Evolutionary conservation across 148 eudicot species (phyloP).

Genomic region (Linanthus parryae): DNA sequence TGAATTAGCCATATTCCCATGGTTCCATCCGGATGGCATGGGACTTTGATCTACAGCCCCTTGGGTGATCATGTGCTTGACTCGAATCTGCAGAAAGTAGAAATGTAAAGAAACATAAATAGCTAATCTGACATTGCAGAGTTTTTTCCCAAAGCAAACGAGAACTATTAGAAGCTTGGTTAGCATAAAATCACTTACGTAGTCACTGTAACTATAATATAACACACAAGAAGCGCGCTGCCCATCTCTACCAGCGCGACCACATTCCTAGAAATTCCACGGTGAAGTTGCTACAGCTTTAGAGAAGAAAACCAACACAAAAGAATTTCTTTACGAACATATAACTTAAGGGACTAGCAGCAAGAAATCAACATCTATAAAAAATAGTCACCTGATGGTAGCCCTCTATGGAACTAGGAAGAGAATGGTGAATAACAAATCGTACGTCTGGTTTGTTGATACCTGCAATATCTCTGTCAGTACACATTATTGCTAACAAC

Average conservation of each 20-base stretch:
- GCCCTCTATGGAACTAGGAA: slow-evolving; percentile 94
- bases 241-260: slow-evolving; percentile 98
- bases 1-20: slow-evolving; percentile 25
- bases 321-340: too few relatives aligned
- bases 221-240: slow-evolving; percentile 65
- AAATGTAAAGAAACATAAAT: slow-evolving; percentile 5
- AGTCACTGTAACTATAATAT: slow-evolving; percentile 85
- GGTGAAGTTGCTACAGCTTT: slow-evolving; percentile 4
- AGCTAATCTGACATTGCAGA: slow-evolving; percentile 1
- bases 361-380: too few relatives aligned
- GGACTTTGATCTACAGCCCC: slow-evolving; percentile 67
- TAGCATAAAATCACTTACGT: slow-evolving; percentile 40
- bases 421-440: slow-evolving; percentile 92
- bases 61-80: slow-evolving; percentile 86
- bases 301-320: too few relatives aligned
- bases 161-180: background rate
- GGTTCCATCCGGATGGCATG: slow-evolving; percentile 32
- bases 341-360: too few relatives aligned
- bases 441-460: slow-evolving; percentile 94
- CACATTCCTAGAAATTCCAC: slow-evolving; percentile 62
- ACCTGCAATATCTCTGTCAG: slow-evolving; percentile 49
- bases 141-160: background rate
- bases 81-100: slow-evolving; percentile 54
- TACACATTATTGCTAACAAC: too few relatives aligned
- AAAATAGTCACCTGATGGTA: slow-evolving; percentile 80